A percentile compares a stretch with the other conserved stretches of the same genome.
phyloP scores from a whole-genome alignment of 768 basidiomycete genomes.

The Candolleomyces efflorescens region DNA sequence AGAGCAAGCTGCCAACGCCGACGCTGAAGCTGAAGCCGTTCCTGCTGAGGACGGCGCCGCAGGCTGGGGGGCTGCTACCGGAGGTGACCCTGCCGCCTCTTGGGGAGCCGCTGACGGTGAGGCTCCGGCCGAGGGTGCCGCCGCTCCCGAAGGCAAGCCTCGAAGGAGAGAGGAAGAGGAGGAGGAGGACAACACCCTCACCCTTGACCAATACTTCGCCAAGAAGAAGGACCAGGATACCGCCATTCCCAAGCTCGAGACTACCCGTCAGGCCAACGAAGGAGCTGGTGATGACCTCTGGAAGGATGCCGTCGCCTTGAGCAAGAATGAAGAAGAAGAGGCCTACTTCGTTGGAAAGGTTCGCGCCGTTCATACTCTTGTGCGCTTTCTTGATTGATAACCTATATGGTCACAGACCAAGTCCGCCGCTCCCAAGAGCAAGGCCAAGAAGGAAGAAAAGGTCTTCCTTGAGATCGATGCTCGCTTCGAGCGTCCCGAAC shows the following conservation, averaged over 20 bases:
- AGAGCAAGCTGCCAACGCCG: slow-evolving; percentile 70
- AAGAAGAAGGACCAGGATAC: slow-evolving; percentile 66
- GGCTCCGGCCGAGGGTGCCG: slow-evolving; percentile 37
- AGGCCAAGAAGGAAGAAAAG: slow-evolving; percentile 85
- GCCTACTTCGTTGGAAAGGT: slow-evolving; percentile 90
- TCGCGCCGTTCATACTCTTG: slow-evolving; percentile 19
- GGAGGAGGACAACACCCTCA: slow-evolving; percentile 91
- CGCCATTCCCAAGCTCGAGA: slow-evolving; percentile 74
- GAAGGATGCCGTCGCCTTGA: slow-evolving; percentile 65
- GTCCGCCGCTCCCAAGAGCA: slow-evolving; percentile 57
- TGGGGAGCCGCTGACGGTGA: slow-evolving; percentile 26
- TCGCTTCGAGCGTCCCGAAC: slow-evolving; percentile 79
- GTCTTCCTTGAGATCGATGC: slow-evolving; percentile 90
- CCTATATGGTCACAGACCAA: slow-evolving; percentile 45
- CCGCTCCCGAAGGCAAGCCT: slow-evolving; percentile 32
- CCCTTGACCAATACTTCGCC: slow-evolving; percentile 89
- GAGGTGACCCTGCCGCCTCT: slow-evolving; percentile 13
- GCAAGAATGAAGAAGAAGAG: slow-evolving; percentile 63
- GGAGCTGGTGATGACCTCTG: slow-evolving; percentile 65
- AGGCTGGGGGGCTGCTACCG: slow-evolving; percentile 20
- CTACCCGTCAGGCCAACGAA: slow-evolving; percentile 74
- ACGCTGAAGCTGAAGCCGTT: slow-evolving; percentile 54
- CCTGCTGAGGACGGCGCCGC: slow-evolving; percentile 26
- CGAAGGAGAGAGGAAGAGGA: slow-evolving; percentile 60
- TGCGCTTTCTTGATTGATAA: slow-evolving; percentile 7